Evolutionary conservation across 106 monocot genomes (phyloP).

Genomic region (Alisma plantagoaquatica): DNA sequence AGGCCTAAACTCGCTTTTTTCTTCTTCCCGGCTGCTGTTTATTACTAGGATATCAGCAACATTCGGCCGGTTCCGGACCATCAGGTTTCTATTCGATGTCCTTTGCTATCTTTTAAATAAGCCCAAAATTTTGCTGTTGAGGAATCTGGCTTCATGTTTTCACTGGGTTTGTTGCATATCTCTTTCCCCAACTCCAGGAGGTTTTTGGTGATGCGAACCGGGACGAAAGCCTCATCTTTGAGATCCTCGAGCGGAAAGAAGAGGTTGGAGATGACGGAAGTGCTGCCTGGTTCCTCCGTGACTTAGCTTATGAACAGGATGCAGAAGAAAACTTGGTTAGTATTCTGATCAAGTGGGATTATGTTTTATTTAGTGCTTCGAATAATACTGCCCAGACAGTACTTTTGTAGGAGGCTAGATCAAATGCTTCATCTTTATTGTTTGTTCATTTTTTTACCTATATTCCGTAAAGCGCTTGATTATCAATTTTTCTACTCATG

Average conservation of each 20-base stretch:
- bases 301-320: conserved; percentile 68
- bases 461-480: conserved; percentile 9
- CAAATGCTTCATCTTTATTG: not conserved
- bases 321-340: conserved; percentile 62
- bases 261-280: conserved; percentile 75
- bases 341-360: no score
- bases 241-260: conserved; percentile 65
- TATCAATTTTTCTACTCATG: no score
- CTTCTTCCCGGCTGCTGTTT: not conserved
- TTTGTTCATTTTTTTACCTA: conserved; percentile 4
- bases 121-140: not conserved
- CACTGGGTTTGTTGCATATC: not conserved
- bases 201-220: conserved; percentile 61
- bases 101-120: not conserved
- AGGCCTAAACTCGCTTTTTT: not conserved
- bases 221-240: conserved; percentile 88
- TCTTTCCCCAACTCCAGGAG: conserved; percentile 32
- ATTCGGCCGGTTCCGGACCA: conserved; percentile 74
- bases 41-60: conserved; percentile 63
- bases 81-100: conserved; percentile 32
- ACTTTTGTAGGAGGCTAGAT: no score
- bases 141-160: not conserved
- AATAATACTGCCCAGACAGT: no score
- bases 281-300: conserved; percentile 73
- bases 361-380: no score